Base-by-base conservation (phyloP, 163 green algal genomes). In the Scenedesmus sp. region DNA sequence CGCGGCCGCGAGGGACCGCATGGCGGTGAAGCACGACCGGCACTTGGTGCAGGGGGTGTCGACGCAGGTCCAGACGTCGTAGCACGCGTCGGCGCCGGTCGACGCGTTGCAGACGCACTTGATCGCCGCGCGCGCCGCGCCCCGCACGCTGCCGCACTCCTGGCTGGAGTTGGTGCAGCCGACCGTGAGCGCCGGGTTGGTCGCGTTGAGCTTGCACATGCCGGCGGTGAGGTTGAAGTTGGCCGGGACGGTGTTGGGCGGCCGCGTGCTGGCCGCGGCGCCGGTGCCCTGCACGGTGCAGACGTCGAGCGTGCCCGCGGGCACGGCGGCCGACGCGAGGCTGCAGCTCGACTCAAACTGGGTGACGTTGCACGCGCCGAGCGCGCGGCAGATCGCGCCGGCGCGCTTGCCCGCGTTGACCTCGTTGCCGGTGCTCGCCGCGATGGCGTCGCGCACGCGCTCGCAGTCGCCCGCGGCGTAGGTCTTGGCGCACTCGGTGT, bases 331-430 rank as follows among this genome's bases (percentile, higher is more conserved):
- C 39, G 56, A 44, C 13, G 56, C 56, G 28, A 64, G 13, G 56
- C 56, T 64, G 56, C 56, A 64, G 28, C 39, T 29, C 3, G 26
- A 44, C 56, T 64, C 56, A 64, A 64, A 64, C 56, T 64, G 28
- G 28, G 24, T 14, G 47, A 50, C 51, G 14, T n/a, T 36, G 56
- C 56, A 74, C 60, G 60, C 64, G 14, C 51, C 51, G 3, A 74
- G 44, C 1, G 29, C 28, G 45, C 45, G 33, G 28, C 64, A 74
- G 3, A 74, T 47, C 11, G 18, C 9, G 0, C 64, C 64, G 6
- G 24, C 64, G 28, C 64, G 64, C 44, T 74, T 74, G 64, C 64
- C 64, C 28, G 31, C 48, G 28, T 74, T 74, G 44, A 45, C 64
- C 22, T 34, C 47, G 11, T 60, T 54, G 20, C 24, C 26, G 24